Base-by-base conservation (phyloP, 306 rosid species). In the Dicorynia guianensis region DNA sequence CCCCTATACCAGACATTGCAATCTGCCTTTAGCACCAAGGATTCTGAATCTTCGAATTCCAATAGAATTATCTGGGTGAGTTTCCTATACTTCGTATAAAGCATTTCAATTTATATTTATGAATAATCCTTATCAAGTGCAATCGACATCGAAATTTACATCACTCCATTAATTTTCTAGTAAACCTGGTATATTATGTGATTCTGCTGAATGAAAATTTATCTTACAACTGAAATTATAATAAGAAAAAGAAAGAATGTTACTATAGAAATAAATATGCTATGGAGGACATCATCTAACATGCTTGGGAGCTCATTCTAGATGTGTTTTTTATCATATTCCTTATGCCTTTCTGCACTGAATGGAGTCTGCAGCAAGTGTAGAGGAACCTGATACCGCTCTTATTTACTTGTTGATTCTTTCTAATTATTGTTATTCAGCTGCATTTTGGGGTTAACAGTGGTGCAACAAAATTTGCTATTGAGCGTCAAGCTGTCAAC, bases 381-480 rank as follows among this genome's bases (percentile, higher is more conserved):
- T n/a, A 38, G 25, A 14, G 13, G 48, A 61, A 61, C 33, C 48
- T 8, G 15, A 0, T 61, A 7, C 1, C 38, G 18, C 47, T 61
- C 38, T n/a, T n/a, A 52, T 25, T 46, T 69, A 62, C 20, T 9
- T 46, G 66, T 44, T 74, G 39, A 46, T 20, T 67, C 55, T 75
- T 42, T 78, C 54, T 77, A 15, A 60, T 58, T 52, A 40, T 76
- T 62, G 66, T 63, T 49, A 52, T 79, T 54, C 78, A 95, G 99
- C 74, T 95, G 79, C 99, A 95, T 82, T 92, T 95, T 84, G 99
- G 99, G 77, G 97, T 92, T 64, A 92, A 92, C 72, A 90, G 99
- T 63, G 97, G 97, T 71, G 99, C 99, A 69, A 82, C 97, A 58
- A 85, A 88, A 83, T 90, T 92, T 77, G 99, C 97, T 13, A 58